Percentiles rank a stretch among this genome's conserved stretches.
Evolutionary conservation across 2,329 filamentous ascomycete genomes (phyloP).

Genomic region (Hypocrella siamensis): DNA sequence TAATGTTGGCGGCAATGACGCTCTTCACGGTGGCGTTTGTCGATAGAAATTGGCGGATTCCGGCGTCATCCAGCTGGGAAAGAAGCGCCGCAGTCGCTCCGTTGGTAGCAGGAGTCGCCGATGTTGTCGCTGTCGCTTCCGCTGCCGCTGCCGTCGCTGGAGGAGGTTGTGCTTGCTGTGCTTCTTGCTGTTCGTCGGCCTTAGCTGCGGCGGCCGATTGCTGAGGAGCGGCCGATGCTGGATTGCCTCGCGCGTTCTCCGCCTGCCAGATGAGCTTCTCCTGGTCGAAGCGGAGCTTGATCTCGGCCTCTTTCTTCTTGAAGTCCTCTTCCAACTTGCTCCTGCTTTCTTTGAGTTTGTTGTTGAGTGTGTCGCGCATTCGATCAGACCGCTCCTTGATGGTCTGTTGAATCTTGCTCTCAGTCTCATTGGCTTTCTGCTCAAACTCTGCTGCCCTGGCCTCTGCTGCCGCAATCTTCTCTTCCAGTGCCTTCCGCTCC

Average conservation of each 20-base stretch:
- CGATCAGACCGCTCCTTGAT: constrained; percentile 51
- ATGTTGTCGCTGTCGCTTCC: constrained; percentile 10
- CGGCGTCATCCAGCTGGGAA: constrained; percentile 34
- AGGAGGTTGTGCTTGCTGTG: too few relatives aligned
- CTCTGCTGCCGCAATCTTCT: constrained; percentile 44
- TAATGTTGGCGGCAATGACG: constrained; percentile 47
- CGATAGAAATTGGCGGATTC: constrained; percentile 39
- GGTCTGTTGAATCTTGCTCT: constrained; percentile 42
- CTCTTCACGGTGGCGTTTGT: constrained; percentile 41
- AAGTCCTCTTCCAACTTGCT: constrained; percentile 33
- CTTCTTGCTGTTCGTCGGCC: constrained; percentile 8
- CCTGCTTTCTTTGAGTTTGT: constrained; percentile 53
- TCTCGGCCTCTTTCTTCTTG: constrained; percentile 36
- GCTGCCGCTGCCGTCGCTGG: constrained; percentile 24
- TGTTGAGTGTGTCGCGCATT: constrained; percentile 53
- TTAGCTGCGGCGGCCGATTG: constrained; percentile 5
- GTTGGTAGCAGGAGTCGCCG: constrained; percentile 18
- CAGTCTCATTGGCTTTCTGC: constrained; percentile 45
- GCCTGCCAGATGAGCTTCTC: constrained; percentile 47
- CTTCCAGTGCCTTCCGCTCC: constrained; percentile 45
- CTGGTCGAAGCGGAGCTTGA: constrained; percentile 43
- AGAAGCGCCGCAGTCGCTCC: constrained; percentile 24
- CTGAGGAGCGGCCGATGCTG: constrained; percentile 8
- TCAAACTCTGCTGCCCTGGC: constrained; percentile 49
- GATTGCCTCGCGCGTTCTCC: constrained; percentile 24